phyloP scores from a whole-genome alignment of 1,284 basidiomycete species.

The Filobasidium uniguttulatum region DNA sequence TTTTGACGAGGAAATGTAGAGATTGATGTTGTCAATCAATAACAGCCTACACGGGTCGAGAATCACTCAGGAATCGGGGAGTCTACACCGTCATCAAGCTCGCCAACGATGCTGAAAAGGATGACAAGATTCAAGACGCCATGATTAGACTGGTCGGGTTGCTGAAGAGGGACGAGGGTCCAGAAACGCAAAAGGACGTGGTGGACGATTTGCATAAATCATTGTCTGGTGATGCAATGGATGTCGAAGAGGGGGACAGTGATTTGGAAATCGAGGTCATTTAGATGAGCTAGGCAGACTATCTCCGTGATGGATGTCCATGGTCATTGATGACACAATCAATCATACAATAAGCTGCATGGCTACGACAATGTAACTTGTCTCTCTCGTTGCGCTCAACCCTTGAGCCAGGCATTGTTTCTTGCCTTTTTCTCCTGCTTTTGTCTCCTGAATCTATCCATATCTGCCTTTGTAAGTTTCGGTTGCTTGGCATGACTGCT shows the following conservation, averaged over 20 bases:
- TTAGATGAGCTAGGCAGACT: slow-evolving; percentile 5
- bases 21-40: too few relatives aligned
- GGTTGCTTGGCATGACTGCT: slow-evolving; percentile 44
- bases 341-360: background rate
- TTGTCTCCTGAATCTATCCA: slow-evolving; percentile 77
- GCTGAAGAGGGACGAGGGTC: slow-evolving; percentile 55
- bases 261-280: slow-evolving; percentile 16
- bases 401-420: slow-evolving; percentile 77
- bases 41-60: slow-evolving; percentile 60
- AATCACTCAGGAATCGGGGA: slow-evolving; percentile 63
- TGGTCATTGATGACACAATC: too few relatives aligned
- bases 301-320: too few relatives aligned
- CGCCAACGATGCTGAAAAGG: slow-evolving; percentile 64
- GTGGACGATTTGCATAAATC: slow-evolving; percentile 43
- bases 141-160: slow-evolving; percentile 61
- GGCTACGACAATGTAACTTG: too few relatives aligned
- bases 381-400: slow-evolving; percentile 33
- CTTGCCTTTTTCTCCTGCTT: slow-evolving; percentile 68
- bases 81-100: slow-evolving; percentile 76
- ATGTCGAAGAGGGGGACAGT: slow-evolving; percentile 19
- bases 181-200: slow-evolving; percentile 39
- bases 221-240: slow-evolving; percentile 18
- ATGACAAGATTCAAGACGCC: slow-evolving; percentile 51
- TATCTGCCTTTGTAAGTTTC: slow-evolving; percentile 72
- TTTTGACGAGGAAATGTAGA: background rate